Conservation (phyloP, 2,329 filamentous ascomycete species). For the Colletotrichum cuscutae region DNA sequence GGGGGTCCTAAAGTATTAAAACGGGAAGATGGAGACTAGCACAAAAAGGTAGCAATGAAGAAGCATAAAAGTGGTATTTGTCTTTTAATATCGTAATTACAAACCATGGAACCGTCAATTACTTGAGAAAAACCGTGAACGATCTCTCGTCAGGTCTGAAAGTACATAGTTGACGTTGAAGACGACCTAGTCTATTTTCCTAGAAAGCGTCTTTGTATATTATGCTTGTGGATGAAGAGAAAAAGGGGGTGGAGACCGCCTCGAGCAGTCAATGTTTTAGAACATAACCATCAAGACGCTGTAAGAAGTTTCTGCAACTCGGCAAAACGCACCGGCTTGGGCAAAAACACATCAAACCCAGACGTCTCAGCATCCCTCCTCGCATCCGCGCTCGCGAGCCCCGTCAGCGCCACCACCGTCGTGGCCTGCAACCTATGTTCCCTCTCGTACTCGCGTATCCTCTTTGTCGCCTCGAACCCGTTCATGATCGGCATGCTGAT, state of each 20-base stretch:
- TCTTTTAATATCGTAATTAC: not conserved
- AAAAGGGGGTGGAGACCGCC: too few relatives aligned
- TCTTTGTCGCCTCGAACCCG: conserved; percentile 58
- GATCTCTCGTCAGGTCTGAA: not conserved
- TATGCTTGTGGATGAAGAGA: not conserved
- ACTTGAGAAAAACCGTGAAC: not conserved
- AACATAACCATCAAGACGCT: not conserved
- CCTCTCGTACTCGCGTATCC: conserved; percentile 59
- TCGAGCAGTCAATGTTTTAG: not conserved
- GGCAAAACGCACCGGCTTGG: conserved; percentile 59
- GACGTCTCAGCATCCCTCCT: conserved; percentile 59
- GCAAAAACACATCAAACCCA: conserved; percentile 61
- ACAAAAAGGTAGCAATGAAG: too few relatives aligned
- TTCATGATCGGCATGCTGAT: conserved; percentile 68
- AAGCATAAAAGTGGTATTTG: not conserved
- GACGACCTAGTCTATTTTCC: not conserved
- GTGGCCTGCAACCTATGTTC: conserved; percentile 51
- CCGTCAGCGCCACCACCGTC: conserved; percentile 62
- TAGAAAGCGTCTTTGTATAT: not conserved
- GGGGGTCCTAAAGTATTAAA: too few relatives aligned
- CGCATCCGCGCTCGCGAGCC: conserved; percentile 59
- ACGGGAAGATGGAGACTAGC: not conserved
- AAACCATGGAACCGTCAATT: not conserved
- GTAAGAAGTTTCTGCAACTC: conserved; percentile 51
- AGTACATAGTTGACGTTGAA: not conserved